Evolutionary conservation across 2,329 filamentous ascomycete genomes (phyloP), one percentile per base, ranked within the genome.

Genomic region (Aspergillus sergii): DNA sequence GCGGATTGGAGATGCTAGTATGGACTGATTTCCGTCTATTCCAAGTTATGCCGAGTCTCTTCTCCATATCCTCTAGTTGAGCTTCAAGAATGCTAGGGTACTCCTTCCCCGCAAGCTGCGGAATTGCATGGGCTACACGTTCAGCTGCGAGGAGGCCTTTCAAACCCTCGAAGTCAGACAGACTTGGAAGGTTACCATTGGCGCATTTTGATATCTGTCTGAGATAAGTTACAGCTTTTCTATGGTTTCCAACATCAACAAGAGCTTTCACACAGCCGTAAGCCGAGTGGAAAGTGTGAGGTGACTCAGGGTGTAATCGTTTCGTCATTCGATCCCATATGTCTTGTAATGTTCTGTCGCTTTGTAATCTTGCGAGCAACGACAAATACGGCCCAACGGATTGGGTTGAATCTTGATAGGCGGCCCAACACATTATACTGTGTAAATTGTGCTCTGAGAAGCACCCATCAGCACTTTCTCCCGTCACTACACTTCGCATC

Each of bases 31-130:
- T 45, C 9, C 67, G 62, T 46, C 62, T 32, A 8, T 69, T 46
- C 75, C 76, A 78, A 43, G 57, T 64, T 10, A 77, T 58, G 7
- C 76, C 76, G n/a, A 78, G 63, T 54, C 68, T 70, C 23, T 53
- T 62, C 57, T 79, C 77, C 58, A 79, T 69, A 16, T 67, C 46
- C n/a, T 58, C 16, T 8, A 78, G 61, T 43, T 73, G 66, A 26
- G 21, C 23, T 39, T 73, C 56, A 30, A 79, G 65, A n/a, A 78
- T 58, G 34, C 46, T 57, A 10, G 63, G 32, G 26, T 69, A 71
- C 21, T 75, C 68, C 28, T 65, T 63, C 23, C 66, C 65, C 28
- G 70, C 64, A 55, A 78, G 60, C 10, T 66, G 63, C n/a, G 66
- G 62, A 14, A 78, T 53, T 3, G 60, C 50, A 45, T 68, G 61